A percentile compares a stretch with the other conserved stretches of the same genome.
Evolutionary conservation across 768 basidiomycete genomes (phyloP).

Genomic region (Suillus discolor): DNA sequence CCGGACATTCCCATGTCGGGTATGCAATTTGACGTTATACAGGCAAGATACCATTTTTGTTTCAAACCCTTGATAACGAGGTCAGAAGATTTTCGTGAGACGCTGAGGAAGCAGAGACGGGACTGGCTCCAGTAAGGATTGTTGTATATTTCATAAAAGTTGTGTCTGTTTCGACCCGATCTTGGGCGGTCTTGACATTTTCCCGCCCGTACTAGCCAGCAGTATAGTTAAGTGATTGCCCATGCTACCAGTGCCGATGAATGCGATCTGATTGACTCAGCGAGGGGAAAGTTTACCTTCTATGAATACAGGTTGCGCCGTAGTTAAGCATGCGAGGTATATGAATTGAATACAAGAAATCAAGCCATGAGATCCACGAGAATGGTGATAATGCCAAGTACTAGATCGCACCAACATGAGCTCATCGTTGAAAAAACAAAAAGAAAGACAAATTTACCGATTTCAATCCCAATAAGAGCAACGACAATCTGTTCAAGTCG

Average conservation of each 20-base stretch:
- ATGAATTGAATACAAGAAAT: background rate
- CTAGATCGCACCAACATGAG: constrained; percentile 36
- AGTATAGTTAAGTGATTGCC: background rate
- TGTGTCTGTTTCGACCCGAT: background rate
- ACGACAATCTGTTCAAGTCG: constrained; percentile 93
- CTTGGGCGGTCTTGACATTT: background rate
- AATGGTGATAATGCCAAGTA: constrained; percentile 90
- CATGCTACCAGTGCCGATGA: background rate
- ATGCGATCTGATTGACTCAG: background rate
- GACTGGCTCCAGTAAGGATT: background rate
- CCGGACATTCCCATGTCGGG: background rate
- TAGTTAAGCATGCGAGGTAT: constrained; percentile 4
- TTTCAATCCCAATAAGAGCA: constrained; percentile 86
- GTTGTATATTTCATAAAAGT: background rate
- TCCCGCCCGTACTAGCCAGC: background rate
- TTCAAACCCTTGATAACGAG: background rate
- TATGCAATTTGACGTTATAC: background rate
- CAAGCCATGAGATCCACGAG: constrained; percentile 79
- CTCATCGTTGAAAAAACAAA: background rate
- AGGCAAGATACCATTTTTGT: background rate
- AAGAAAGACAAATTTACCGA: constrained; percentile 46
- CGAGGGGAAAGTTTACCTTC: background rate
- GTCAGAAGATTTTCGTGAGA: background rate
- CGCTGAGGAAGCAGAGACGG: background rate
- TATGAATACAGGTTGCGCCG: background rate